These are phyloP conservation scores for Mucor plumbeus DNA, from an alignment of 371 early-diverging fungal genomes.

Conservation along the genomic window DNA sequence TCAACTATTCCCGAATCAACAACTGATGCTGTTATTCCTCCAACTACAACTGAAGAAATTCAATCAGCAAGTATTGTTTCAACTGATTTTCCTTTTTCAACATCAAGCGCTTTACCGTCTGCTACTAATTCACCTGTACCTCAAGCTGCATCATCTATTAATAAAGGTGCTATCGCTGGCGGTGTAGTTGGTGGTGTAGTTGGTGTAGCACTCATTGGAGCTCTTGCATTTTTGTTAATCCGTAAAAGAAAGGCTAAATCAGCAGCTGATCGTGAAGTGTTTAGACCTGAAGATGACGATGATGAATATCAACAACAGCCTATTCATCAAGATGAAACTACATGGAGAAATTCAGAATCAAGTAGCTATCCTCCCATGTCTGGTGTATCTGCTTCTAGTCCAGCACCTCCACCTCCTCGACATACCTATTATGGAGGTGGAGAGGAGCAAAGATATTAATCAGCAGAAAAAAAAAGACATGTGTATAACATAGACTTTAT, in stretches of 20 bases:
- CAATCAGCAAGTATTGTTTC: background rate
- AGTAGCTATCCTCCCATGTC: constrained; percentile 13
- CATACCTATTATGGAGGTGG: constrained; percentile 16
- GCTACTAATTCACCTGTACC: background rate
- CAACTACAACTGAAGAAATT: constrained; percentile 2
- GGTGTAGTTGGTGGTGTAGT: constrained; percentile 43
- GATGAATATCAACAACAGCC: constrained; percentile 28
- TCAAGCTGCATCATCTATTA: constrained; percentile 1
- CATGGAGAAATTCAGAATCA: constrained; percentile 5
- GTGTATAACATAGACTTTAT: background rate
- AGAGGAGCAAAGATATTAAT: constrained; percentile 7
- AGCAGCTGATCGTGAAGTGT: constrained; percentile 37
- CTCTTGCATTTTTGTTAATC: constrained; percentile 31
- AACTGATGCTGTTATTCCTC: background rate
- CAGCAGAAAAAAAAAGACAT: background rate
- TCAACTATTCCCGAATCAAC: constrained; percentile 9
- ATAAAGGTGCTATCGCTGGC: constrained; percentile 36
- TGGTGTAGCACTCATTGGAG: constrained; percentile 35
- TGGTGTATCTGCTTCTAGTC: background rate
- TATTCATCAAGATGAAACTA: constrained; percentile 10
- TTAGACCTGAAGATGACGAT: constrained; percentile 33
- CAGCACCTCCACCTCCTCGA: constrained; percentile 14
- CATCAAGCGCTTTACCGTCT: constrained; percentile 5
- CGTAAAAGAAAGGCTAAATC: constrained; percentile 21
- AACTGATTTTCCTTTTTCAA: background rate